These are phyloP conservation scores for Knoxdaviesia capensis DNA, from an alignment of 2,329 filamentous ascomycete species.

Conservation along the genomic window DNA sequence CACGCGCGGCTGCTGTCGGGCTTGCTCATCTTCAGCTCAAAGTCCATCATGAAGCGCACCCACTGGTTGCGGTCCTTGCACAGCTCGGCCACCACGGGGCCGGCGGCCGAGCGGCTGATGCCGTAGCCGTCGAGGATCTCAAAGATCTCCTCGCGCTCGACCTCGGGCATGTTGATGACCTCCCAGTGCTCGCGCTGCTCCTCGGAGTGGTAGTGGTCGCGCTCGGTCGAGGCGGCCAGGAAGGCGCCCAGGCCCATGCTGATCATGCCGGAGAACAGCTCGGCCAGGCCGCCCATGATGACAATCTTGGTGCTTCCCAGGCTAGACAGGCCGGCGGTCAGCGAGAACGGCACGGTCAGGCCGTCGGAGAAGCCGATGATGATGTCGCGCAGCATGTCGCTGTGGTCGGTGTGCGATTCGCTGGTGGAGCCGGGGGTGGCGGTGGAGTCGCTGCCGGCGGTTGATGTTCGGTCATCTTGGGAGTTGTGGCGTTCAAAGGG, in stretches of 20 bases:
- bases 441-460: conserved; percentile 7
- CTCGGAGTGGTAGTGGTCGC: conserved; percentile 27
- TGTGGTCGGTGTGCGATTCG: conserved; percentile 14
- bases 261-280: conserved; percentile 57
- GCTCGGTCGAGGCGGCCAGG: conserved; percentile 41
- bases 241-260: conserved; percentile 63
- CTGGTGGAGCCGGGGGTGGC: conserved; percentile 4
- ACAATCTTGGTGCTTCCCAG: conserved; percentile 45
- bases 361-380: conserved; percentile 65
- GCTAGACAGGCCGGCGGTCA: conserved; percentile 52
- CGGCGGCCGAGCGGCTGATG: conserved; percentile 20
- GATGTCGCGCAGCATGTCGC: conserved; percentile 35
- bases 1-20: conserved; percentile 21
- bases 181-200: conserved; percentile 22
- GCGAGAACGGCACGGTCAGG: conserved; percentile 59
- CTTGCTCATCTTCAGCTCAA: conserved; percentile 28
- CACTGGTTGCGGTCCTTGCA: conserved; percentile 25
- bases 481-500: too few species aligned
- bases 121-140: conserved; percentile 29
- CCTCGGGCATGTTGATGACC: conserved; percentile 19
- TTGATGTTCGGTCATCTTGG: conserved; percentile 2
- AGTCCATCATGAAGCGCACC: conserved; percentile 39
- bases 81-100: conserved; percentile 27
- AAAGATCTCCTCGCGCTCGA: conserved; percentile 26
- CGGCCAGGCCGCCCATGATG: conserved; percentile 53